These are phyloP conservation scores for Dothistroma pini DNA, from an alignment of 2,329 filamentous ascomycete species.

Conservation along the genomic window DNA sequence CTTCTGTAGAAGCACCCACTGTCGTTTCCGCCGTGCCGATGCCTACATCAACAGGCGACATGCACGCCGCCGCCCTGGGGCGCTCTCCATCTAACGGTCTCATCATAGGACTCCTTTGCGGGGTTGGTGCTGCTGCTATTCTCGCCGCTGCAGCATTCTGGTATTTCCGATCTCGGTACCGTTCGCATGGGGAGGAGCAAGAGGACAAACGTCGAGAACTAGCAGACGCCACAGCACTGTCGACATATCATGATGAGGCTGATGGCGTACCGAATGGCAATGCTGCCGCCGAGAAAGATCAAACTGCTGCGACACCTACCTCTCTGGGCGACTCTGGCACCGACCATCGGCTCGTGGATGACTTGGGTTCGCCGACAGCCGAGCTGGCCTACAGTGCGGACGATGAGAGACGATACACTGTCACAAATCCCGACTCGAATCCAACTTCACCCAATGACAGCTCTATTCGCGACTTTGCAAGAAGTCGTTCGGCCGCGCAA, in stretches of 20 bases:
- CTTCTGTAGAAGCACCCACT: background rate
- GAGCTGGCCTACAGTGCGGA: background rate
- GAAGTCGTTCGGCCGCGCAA: background rate
- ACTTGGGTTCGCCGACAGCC: background rate
- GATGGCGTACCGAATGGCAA: background rate
- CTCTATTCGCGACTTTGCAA: background rate
- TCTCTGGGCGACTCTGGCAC: background rate
- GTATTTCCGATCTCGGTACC: background rate
- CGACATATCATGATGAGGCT: background rate
- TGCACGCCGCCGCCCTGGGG: background rate
- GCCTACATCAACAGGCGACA: background rate
- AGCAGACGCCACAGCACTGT: background rate
- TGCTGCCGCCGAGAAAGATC: background rate
- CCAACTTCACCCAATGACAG: background rate
- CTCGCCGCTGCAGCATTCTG: constrained; percentile 6
- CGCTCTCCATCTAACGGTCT: background rate
- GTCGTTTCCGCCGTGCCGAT: background rate
- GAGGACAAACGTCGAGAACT: background rate
- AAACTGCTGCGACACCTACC: background rate
- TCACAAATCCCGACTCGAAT: background rate
- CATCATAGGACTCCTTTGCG: constrained; percentile 5
- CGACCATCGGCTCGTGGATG: background rate
- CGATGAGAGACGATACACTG: background rate
- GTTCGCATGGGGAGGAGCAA: background rate
- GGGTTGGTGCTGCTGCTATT: background rate